Evolutionary conservation across 306 rosid genomes (phyloP), one percentile per base, ranked within the genome.

Genomic region (Citrullus amarus): DNA sequence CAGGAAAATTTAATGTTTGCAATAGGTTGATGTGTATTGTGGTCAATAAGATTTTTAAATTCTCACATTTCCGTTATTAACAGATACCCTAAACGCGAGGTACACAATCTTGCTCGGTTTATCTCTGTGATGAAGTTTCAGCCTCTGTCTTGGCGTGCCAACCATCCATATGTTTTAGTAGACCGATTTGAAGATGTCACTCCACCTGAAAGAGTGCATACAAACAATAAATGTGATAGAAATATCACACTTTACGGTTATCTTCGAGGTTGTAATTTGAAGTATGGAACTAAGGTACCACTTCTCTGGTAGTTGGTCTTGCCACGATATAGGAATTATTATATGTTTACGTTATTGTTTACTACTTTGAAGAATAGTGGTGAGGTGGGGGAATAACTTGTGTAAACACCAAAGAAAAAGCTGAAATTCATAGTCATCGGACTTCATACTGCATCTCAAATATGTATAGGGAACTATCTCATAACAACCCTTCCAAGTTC

Each of bases 101-200:
- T 95, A 79, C 95, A 89, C 86, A 95, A 95, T 85, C 95, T 95
- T 76, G 93, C 97, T 6, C 93, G 96, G 50, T 95, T 95, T 76
- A 90, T 95, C 63, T 95, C 98, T 57, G 98, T 95, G 73, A 86
- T 89, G 95, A 95, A 95, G 90, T 95, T 95, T 82, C 96, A 87
- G 80, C 98, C 98, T 63, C 78, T 92, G 60, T 89, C 96, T 65
- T 95, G 98, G 98, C 86, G 96, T 75, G 82, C 92, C 63, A 83
- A 91, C 46, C 98, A 95, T 82, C 98, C 98, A 2, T 95, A 92
- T 83, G 86, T 92, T 86, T 81, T 95, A 84, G 96, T 88, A 32
- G 97, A 95, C 81, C 95, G 97, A 61, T 88, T 95, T 89, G 98
- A 95, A 90, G 97, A 95, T 81, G 89, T 89, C 71, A 95, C 97